Base-by-base conservation (phyloP, 1,139 yeast species). In the Candida anutae region DNA sequence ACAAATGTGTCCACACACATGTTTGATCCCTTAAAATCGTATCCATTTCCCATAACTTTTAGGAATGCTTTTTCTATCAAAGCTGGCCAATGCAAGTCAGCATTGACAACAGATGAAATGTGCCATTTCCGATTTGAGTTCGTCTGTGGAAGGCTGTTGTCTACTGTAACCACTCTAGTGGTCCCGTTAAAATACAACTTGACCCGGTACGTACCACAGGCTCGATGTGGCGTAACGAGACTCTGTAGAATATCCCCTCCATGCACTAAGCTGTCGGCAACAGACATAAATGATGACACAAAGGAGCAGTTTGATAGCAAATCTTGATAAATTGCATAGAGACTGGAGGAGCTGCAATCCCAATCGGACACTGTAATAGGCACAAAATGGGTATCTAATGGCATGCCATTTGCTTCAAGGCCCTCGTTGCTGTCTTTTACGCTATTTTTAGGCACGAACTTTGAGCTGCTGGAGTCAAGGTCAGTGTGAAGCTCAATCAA, bases 31-130 rank as follows among this genome's bases (percentile, higher is more conserved):
- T 49, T 47, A 30, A 75, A 73, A n/a, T 62, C 54, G 43, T 81
- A 81, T 3, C 83, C 80, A 13, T 58, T 48, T 1, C 81, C 80
- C 57, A 68, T 58, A 0, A 79, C 51, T 38, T 73, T 73, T 37
- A 85, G 57, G 42, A 74, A 80, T 0, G 94, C 93, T 43, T 82
- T 78, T 49, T 87, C 95, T 2, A 83, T 45, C 14, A 84, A 42
- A 0, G 84, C 82, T 0, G 90, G 90, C 84, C 87, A 79, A 5
- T 59, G 44, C 3, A 75, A 40, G 0, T 45, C 29, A 0, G 50
- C 43, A 8, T 8, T 8, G 34, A 64, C 59, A 1, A 65, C 39
- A n/a, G 46, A 46, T 10, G 79, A 76, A 4, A 55, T 49, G 16
- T 62, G 38, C 26, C 44, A 48, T 20, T 67, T 36, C 8, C 36